Base-by-base conservation (phyloP, 768 basidiomycete genomes). In the Daedalea quercina region DNA sequence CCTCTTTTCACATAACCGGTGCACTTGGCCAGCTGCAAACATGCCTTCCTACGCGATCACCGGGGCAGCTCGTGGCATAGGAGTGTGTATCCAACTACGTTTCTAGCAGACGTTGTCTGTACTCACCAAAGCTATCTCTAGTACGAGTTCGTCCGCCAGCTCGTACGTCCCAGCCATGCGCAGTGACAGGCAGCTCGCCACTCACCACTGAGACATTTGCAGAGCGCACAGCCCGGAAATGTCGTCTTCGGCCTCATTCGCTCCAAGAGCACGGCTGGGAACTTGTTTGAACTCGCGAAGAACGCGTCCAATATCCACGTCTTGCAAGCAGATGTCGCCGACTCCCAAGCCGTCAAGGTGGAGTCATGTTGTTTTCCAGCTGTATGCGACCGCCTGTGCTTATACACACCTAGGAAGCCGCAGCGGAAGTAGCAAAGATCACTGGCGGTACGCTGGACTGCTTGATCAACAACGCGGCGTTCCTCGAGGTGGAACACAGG, bases 401-500 rank as follows among this genome's bases (percentile, higher is more conserved):
- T 15, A 19, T 15, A 40, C 3, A 4, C 20, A 17, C 20, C 0
- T 20, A 69, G 70, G 46, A 34, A 2, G 70, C 69, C 3, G 68
- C 69, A 1, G 57, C 51, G 1, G 62, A 64, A 31, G 58, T 65
- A 1, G 57, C 60, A 1, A 62, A 54, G n/a, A 41, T 63, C 44
- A 68, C 68, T 1, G 67, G 69, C 19, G 68, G 69, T 12, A 63
- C 61, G 25, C 57, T 74, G n/a, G 71, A 73, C 55, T 60, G 57
- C 44, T 60, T 72, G 50, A 70, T 72, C 48, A 71, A 72, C 56
- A 73, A 73, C 50, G 72, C 70, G 13, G 70, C 60, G 4, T 57
- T 25, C 34, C 37, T 58, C 3, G 55, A 60, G 9, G 9, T 44
- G 22, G 50, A 51, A 15, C 48, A 53, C 22, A 17, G 13, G 13